Evolutionary conservation across 768 basidiomycete species (phyloP).

Genomic region (Serendipita sp.): DNA sequence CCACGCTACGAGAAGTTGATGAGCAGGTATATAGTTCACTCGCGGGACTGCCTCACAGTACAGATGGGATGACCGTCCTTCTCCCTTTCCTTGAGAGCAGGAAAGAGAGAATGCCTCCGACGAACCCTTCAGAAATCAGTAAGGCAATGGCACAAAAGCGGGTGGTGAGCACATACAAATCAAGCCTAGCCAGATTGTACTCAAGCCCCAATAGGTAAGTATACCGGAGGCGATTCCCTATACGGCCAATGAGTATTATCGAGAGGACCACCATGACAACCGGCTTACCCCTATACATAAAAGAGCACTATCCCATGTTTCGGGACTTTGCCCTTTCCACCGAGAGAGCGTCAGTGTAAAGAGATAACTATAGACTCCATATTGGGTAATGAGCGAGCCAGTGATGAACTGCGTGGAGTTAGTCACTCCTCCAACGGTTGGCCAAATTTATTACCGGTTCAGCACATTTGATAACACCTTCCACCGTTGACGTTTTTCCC

Average conservation of each 20-base stretch:
- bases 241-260: neutral
- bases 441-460: neutral
- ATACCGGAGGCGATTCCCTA: neutral
- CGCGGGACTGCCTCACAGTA: neutral
- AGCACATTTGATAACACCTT: neutral
- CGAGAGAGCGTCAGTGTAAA: neutral
- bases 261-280: neutral
- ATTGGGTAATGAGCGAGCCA: neutral
- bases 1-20: neutral
- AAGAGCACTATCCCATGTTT: constrained; percentile 1
- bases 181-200: neutral
- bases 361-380: neutral
- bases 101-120: neutral
- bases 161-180: neutral
- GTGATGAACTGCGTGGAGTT: neutral
- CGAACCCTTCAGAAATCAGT: neutral
- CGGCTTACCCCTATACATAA: neutral
- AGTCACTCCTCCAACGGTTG: neutral
- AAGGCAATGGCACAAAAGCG: neutral
- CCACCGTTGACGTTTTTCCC: neutral
- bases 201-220: neutral
- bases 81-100: neutral
- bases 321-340: neutral
- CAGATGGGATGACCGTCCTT: neutral
- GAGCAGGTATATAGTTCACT: neutral